These are phyloP conservation scores for Corymbia citriodora DNA, from an alignment of 441 rosid genomes.

Conservation along the genomic window DNA sequence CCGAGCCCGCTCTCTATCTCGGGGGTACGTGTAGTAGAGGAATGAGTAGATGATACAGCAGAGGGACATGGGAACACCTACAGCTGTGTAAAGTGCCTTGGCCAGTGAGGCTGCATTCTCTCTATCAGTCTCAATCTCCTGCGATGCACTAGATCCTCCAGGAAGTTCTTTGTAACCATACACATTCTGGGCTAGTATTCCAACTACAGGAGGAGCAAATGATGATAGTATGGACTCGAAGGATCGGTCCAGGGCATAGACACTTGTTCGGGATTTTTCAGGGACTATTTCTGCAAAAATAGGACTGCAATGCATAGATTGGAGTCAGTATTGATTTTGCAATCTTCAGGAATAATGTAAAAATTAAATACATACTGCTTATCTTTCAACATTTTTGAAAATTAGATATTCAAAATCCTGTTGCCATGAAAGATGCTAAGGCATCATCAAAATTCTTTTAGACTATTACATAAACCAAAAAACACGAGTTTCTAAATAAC, in stretches of 20 bases:
- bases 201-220: slow-evolving; percentile 66
- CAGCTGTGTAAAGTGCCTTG: slow-evolving; percentile 53
- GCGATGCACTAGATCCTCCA: slow-evolving; percentile 29
- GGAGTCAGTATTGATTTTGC: neutral
- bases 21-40: slow-evolving; percentile 50
- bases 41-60: slow-evolving; percentile 57
- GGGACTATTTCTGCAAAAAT: slow-evolving; percentile 71
- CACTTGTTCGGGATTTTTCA: slow-evolving; percentile 56
- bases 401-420: neutral
- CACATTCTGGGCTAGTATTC: slow-evolving; percentile 53
- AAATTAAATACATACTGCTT: neutral
- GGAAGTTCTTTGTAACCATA: slow-evolving; percentile 58
- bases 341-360: neutral
- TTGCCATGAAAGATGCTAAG: neutral
- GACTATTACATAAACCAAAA: neutral
- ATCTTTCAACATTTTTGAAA: neutral
- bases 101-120: slow-evolving; percentile 49
- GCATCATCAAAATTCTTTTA: neutral
- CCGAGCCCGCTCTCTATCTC: slow-evolving; percentile 48
- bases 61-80: slow-evolving; percentile 54
- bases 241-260: slow-evolving; percentile 56
- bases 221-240: slow-evolving; percentile 60
- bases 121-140: slow-evolving; percentile 41
- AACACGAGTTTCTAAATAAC: neutral
- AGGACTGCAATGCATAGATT: slow-evolving; percentile 28